phyloP scores from a whole-genome alignment of 768 basidiomycete genomes.

The Mycena chlorophos region DNA sequence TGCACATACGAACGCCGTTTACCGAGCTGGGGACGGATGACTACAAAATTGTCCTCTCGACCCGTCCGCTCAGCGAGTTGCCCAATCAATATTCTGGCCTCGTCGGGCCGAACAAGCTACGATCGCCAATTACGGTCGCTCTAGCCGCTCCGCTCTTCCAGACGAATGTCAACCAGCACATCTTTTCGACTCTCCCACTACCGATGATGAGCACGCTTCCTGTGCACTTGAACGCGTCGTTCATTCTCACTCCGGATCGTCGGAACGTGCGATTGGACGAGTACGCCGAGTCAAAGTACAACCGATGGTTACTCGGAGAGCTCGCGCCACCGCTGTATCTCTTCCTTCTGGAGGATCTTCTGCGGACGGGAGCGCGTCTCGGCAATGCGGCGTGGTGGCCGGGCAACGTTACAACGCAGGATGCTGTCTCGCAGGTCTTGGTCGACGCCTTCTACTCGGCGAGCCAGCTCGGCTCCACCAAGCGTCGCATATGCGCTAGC shows the following conservation, averaged over 20 bases:
- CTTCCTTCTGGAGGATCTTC: conserved; percentile 36
- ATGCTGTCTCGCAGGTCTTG: conserved; percentile 20
- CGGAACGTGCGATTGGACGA: conserved; percentile 44
- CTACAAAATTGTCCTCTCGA: conserved; percentile 12
- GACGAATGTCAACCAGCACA: conserved; percentile 18
- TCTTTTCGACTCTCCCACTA: conserved; percentile 49
- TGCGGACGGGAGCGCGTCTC: conserved; percentile 18
- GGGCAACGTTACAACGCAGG: conserved; percentile 20
- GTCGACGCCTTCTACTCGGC: conserved; percentile 34
- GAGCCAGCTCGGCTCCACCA: conserved; percentile 22
- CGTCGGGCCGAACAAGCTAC: conserved; percentile 25
- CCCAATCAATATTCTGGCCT: conserved; percentile 5
- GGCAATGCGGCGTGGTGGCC: conserved; percentile 40
- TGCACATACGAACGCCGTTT: conserved; percentile 3
- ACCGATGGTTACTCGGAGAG: conserved; percentile 41
- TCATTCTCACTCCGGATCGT: conserved; percentile 48
- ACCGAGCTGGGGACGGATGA: conserved; percentile 4
- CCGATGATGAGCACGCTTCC: conserved; percentile 42
- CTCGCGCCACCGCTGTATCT: conserved; percentile 41
- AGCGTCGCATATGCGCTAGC: conserved; percentile 30
- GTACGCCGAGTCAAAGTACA: conserved; percentile 39
- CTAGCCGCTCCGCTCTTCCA: conserved; percentile 30
- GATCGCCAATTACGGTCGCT: conserved; percentile 33
- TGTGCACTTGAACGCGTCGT: conserved; percentile 48
- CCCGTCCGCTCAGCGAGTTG: conserved; percentile 8